Conservation (phyloP, 2,329 filamentous ascomycete genomes). For the Colletotrichum paranaense region DNA sequence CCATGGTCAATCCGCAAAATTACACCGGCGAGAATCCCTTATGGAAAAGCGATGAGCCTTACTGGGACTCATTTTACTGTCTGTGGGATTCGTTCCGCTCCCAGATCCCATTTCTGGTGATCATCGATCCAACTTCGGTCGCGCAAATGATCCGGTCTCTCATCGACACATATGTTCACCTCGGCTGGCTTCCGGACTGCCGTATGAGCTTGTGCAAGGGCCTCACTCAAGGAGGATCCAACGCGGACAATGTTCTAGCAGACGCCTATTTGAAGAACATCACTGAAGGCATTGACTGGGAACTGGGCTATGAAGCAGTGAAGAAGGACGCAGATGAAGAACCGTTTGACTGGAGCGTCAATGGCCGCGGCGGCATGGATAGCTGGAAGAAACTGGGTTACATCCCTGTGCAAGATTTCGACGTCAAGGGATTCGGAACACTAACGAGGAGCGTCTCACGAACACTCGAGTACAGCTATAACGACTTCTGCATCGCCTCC, state of each 20-base stretch:
- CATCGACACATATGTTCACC: slow-evolving; percentile 76
- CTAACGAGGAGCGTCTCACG: slow-evolving; percentile 78
- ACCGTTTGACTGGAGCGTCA: slow-evolving; percentile 75
- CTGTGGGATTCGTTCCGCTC: slow-evolving; percentile 80
- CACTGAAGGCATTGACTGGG: slow-evolving; percentile 71
- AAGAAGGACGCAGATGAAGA: slow-evolving; percentile 79
- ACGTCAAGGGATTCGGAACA: slow-evolving; percentile 73
- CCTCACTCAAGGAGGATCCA: slow-evolving; percentile 80
- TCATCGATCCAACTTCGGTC: slow-evolving; percentile 73
- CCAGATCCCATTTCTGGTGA: slow-evolving; percentile 75
- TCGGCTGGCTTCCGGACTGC: slow-evolving; percentile 80
- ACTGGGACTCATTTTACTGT: slow-evolving; percentile 82
- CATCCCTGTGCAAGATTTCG: slow-evolving; percentile 77
- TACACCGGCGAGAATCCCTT: slow-evolving; percentile 79
- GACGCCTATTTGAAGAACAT: slow-evolving; percentile 78
- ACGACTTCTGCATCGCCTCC: slow-evolving; percentile 77
- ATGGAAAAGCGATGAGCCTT: slow-evolving; percentile 74
- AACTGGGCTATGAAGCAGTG: slow-evolving; percentile 75
- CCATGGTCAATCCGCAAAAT: slow-evolving; percentile 78
- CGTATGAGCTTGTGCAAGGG: slow-evolving; percentile 82
- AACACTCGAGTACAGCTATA: slow-evolving; percentile 82
- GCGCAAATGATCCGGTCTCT: slow-evolving; percentile 76
- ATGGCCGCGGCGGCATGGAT: slow-evolving; percentile 76
- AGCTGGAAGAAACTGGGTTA: slow-evolving; percentile 80
- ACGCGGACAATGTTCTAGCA: slow-evolving; percentile 76